Conservation (phyloP, 177 flowering plant species). For the Vitis hybrid region DNA sequence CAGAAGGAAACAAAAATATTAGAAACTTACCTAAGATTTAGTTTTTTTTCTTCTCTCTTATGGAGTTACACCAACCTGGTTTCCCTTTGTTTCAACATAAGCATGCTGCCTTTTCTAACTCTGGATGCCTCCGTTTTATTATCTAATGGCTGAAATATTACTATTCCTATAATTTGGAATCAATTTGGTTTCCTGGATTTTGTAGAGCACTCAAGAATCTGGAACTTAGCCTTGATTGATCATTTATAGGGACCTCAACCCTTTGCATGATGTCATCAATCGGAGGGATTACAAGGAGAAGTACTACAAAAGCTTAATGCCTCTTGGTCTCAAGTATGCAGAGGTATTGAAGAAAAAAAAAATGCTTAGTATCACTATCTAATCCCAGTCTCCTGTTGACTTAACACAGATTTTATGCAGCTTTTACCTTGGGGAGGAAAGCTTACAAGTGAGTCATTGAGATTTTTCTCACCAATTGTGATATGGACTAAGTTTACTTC, state of each 20-base stretch:
- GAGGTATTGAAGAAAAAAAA: constrained; percentile 40
- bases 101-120: background rate
- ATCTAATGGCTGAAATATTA: background rate
- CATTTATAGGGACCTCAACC: constrained; percentile 85
- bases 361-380: constrained; percentile 5
- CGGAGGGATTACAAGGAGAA: constrained; percentile 69
- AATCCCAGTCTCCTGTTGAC: constrained; percentile 22
- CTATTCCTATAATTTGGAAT: background rate
- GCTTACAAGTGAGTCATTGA: constrained; percentile 83
- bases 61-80: background rate
- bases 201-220: background rate
- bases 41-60: background rate
- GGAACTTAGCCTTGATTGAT: constrained; percentile 15
- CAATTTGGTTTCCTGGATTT: background rate
- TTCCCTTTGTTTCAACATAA: background rate
- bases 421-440: constrained; percentile 99
- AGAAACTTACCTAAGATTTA: too few species aligned
- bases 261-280: constrained; percentile 66
- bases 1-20: too few species aligned
- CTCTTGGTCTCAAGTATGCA: constrained; percentile 71
- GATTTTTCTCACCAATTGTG: constrained; percentile 91
- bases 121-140: background rate
- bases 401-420: constrained; percentile 72
- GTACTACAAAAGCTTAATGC: constrained; percentile 66
- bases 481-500: constrained; percentile 86